Percentiles rank a stretch among this genome's conserved stretches.
Conservation (phyloP, 2,329 filamentous ascomycete genomes). For the Immersiporthe knoxdaviesiana region DNA sequence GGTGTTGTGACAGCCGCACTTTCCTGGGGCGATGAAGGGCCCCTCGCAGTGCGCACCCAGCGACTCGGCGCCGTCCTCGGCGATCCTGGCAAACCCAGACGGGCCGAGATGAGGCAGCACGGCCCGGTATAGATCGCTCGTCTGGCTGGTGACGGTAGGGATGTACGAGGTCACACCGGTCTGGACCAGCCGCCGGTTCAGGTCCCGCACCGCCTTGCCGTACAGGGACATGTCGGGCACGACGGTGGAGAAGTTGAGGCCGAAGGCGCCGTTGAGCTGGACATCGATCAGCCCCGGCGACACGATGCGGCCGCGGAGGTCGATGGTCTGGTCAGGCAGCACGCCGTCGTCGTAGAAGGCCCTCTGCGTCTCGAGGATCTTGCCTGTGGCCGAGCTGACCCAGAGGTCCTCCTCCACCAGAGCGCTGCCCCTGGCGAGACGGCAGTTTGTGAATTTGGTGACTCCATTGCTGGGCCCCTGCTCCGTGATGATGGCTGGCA, state of each 20-base stretch:
- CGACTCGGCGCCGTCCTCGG: conserved; percentile 78
- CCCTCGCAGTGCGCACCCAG: conserved; percentile 91
- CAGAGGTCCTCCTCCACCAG: conserved; percentile 82
- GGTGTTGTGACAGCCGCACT: conserved; percentile 84
- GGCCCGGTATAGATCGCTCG: conserved; percentile 78
- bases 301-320: conserved; percentile 82
- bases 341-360: conserved; percentile 70
- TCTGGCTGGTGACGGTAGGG: conserved; percentile 81
- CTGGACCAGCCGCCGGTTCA: conserved; percentile 70
- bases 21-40: conserved; percentile 79
- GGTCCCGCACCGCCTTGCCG: conserved; percentile 66
- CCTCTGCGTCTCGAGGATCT: conserved; percentile 73
- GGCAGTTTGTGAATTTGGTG: conserved; percentile 89
- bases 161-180: conserved; percentile 85
- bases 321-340: conserved; percentile 73
- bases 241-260: conserved; percentile 85
- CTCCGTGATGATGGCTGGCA: conserved; percentile 52
- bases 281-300: conserved; percentile 87
- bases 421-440: conserved; percentile 68
- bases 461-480: conserved; percentile 56
- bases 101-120: conserved; percentile 78
- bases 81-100: conserved; percentile 61
- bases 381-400: conserved; percentile 81
- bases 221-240: conserved; percentile 69
- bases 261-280: conserved; percentile 89